A percentile compares a stretch with the other conserved stretches of the same genome.
Conservation (phyloP, 2,329 filamentous ascomycete genomes). For the Colletotrichum sp. region DNA sequence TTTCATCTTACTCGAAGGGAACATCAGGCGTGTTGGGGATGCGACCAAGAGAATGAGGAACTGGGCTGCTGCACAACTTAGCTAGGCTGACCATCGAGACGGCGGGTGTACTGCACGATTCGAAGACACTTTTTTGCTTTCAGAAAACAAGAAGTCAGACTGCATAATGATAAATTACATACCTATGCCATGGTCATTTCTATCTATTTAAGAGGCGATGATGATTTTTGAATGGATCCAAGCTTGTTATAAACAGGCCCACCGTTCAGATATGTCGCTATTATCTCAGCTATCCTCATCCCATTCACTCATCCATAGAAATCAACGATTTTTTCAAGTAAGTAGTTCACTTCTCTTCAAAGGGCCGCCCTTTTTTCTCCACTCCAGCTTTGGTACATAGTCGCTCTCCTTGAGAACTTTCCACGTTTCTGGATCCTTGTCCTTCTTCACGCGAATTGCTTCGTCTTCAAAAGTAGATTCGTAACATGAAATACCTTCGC, state of each 20-base stretch:
- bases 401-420: neutral
- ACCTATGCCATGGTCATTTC: neutral
- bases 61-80: slow-evolving; percentile 26
- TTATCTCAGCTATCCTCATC: neutral
- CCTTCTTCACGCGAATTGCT: neutral
- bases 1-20: slow-evolving; percentile 35
- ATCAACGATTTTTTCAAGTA: neutral
- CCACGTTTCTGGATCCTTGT: neutral
- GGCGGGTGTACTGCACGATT: neutral
- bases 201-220: fast-evolving
- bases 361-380: too few species aligned
- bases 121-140: neutral
- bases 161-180: neutral
- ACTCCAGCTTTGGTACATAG: neutral
- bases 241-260: neutral
- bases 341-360: neutral
- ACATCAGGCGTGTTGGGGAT: slow-evolving; percentile 25
- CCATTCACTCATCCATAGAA: neutral
- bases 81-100: neutral
- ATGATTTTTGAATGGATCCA: neutral
- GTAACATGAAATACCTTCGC: neutral
- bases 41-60: slow-evolving; percentile 35
- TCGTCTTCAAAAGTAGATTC: neutral
- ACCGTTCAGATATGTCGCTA: neutral
- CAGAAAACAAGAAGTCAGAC: neutral